These are phyloP conservation scores for Fibroporia radiculosa DNA, from an alignment of 768 basidiomycete genomes.

Conservation along the genomic window DNA sequence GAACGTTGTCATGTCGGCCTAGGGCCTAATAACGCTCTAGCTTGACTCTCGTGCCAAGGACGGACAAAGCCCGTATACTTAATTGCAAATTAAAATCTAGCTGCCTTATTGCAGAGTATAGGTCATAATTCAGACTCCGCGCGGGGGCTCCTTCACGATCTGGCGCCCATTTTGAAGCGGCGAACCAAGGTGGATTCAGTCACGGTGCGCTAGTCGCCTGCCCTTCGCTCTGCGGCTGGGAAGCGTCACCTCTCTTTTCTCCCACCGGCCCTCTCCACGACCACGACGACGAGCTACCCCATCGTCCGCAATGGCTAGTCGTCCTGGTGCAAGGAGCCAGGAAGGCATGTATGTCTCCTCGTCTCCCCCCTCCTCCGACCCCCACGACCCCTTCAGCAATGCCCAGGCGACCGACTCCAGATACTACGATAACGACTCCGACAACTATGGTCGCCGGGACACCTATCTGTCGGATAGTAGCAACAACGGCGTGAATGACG, in stretches of 20 bases:
- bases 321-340: constrained; percentile 47
- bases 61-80: no score
- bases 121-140: no score
- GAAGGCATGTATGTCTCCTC: constrained; percentile 58
- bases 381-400: constrained; percentile 57
- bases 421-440: constrained; percentile 68
- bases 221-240: no score
- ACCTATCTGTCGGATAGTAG: constrained; percentile 62
- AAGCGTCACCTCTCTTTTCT: not conserved
- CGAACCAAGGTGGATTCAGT: not conserved
- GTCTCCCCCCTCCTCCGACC: constrained; percentile 53
- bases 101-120: no score
- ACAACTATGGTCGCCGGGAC: constrained; percentile 51
- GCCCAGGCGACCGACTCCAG: constrained; percentile 28
- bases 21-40: no score
- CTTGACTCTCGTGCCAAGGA: no score
- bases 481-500: constrained; percentile 40
- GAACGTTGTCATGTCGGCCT: no score
- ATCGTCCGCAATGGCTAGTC: constrained; percentile 40
- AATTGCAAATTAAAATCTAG: no score
- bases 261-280: constrained; percentile 4
- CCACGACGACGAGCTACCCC: constrained; percentile 14
- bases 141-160: constrained; percentile 3
- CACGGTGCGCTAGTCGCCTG: no score
- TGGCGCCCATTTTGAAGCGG: not conserved